A percentile compares a stretch with the other conserved stretches of the same genome.
phyloP scores from a whole-genome alignment of 2,329 filamentous ascomycete species.

The Massarina eburnea region DNA sequence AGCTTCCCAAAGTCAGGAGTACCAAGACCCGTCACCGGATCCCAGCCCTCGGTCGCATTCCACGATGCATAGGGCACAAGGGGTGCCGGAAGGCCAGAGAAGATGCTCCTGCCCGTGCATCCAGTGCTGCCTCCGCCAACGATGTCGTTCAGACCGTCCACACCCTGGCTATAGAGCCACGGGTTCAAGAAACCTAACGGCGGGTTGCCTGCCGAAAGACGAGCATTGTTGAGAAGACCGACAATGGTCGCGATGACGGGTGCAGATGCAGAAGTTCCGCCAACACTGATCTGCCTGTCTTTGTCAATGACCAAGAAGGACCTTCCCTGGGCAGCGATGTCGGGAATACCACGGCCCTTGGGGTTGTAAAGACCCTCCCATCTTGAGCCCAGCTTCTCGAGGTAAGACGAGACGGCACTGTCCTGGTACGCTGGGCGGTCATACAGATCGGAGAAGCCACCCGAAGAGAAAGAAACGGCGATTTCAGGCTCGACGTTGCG shows the following conservation, averaged over 20 bases:
- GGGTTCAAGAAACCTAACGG: slow-evolving; percentile 45
- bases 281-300: slow-evolving; percentile 32
- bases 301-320: slow-evolving; percentile 41
- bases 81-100: slow-evolving; percentile 41
- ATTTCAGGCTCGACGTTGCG: slow-evolving; percentile 43
- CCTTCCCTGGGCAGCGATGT: slow-evolving; percentile 46
- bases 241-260: slow-evolving; percentile 43
- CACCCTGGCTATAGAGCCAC: slow-evolving; percentile 46
- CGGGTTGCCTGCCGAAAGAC: slow-evolving; percentile 36
- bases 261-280: slow-evolving; percentile 44
- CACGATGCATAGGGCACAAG: slow-evolving; percentile 51
- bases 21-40: slow-evolving; percentile 51
- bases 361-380: slow-evolving; percentile 48
- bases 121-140: slow-evolving; percentile 50
- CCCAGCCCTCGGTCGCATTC: slow-evolving; percentile 55
- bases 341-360: slow-evolving; percentile 48
- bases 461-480: slow-evolving; percentile 45
- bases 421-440: slow-evolving; percentile 47
- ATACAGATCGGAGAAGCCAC: slow-evolving; percentile 51
- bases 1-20: slow-evolving; percentile 41
- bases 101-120: slow-evolving; percentile 45
- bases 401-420: slow-evolving; percentile 42
- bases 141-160: slow-evolving; percentile 53
- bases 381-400: slow-evolving; percentile 41
- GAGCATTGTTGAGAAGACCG: slow-evolving; percentile 42